phyloP scores from a whole-genome alignment of 1,284 basidiomycete species.

The Boletus subluridellus region DNA sequence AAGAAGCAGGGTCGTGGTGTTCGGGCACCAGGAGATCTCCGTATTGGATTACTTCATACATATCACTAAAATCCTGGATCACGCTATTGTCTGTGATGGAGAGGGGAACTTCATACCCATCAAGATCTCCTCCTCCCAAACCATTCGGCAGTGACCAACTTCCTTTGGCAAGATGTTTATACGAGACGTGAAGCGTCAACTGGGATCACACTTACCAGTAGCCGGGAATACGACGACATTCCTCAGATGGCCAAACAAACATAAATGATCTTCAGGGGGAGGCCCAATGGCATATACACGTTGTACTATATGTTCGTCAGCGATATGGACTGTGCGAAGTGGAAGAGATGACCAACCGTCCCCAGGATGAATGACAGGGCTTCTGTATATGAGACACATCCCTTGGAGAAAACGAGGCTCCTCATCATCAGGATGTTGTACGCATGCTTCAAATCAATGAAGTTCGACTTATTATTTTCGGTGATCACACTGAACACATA shows the following conservation, averaged over 20 bases:
- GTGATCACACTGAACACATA: slow-evolving; percentile 28
- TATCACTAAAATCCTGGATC: slow-evolving; percentile 41
- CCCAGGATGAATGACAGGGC: slow-evolving; percentile 69
- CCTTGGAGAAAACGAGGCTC: slow-evolving; percentile 54
- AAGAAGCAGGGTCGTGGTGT: slow-evolving; percentile 51
- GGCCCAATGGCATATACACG: slow-evolving; percentile 67
- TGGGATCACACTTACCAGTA: slow-evolving; percentile 44
- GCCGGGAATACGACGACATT: slow-evolving; percentile 74
- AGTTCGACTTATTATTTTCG: slow-evolving; percentile 15
- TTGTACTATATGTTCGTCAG: slow-evolving; percentile 47
- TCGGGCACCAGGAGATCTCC: slow-evolving; percentile 50
- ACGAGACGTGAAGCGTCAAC: neutral
- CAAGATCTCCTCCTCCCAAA: slow-evolving; percentile 71
- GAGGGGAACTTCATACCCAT: slow-evolving; percentile 49
- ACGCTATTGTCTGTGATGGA: slow-evolving; percentile 10
- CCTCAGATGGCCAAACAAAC: slow-evolving; percentile 58
- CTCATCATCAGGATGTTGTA: slow-evolving; percentile 46
- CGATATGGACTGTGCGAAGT: neutral
- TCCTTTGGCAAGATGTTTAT: slow-evolving; percentile 38
- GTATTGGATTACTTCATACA: slow-evolving; percentile 51
- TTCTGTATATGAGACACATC: slow-evolving; percentile 58
- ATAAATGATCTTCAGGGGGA: slow-evolving; percentile 55
- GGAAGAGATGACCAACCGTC: slow-evolving; percentile 46
- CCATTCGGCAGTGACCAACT: slow-evolving; percentile 61
- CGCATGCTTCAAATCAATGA: slow-evolving; percentile 48